phyloP scores from a whole-genome alignment of 176 grass and related monocot species.

The Bolboschoenus planiculmis region DNA sequence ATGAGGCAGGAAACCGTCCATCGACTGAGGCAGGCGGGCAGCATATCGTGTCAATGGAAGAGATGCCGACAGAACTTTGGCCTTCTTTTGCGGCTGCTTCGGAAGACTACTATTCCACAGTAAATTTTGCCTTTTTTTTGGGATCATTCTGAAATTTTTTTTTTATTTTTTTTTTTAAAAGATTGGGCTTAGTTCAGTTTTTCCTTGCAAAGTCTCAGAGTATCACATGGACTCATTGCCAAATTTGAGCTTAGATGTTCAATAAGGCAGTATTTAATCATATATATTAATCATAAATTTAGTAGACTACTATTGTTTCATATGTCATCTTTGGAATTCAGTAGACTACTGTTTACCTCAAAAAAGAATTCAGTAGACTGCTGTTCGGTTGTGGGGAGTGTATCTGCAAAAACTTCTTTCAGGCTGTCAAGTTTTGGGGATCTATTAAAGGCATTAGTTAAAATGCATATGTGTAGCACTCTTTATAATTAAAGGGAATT shows the following conservation, averaged over 20 bases:
- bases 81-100: slow-evolving; percentile 80
- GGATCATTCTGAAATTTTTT: not conserved
- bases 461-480: not conserved
- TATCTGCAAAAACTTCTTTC: not conserved
- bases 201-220: not conserved
- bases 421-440: not conserved
- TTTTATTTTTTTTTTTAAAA: not conserved
- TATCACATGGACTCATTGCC: not conserved
- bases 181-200: not conserved
- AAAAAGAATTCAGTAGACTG: not conserved
- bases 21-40: slow-evolving; percentile 65
- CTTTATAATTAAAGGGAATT: not conserved
- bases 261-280: not conserved
- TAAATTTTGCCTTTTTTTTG: slow-evolving; percentile 37
- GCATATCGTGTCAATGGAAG: slow-evolving; percentile 98
- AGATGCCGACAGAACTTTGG: slow-evolving; percentile 85
- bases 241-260: not conserved
- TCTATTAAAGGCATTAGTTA: not conserved
- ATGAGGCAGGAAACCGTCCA: slow-evolving; percentile 56
- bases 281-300: not conserved
- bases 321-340: not conserved
- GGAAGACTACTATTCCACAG: slow-evolving; percentile 97
- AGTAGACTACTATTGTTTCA: not conserved
- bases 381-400: not conserved
- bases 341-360: not conserved